phyloP scores from a whole-genome alignment of 805 yeast genomes.

The Candida khao-thaluensis region DNA sequence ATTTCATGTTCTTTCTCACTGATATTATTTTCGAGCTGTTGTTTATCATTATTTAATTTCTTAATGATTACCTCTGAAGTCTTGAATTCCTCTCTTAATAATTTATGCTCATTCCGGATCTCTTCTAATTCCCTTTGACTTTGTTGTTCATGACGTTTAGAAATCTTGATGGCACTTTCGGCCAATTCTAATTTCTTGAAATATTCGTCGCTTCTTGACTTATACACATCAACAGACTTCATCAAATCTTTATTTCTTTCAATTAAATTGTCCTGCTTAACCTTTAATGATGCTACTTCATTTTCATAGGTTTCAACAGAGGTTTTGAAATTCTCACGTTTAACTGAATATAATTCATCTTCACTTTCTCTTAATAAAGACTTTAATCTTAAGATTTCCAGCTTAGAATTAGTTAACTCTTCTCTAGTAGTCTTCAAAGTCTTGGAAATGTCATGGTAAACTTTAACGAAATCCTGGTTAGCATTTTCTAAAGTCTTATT shows the following conservation, averaged over 20 bases:
- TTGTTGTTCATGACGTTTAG: conserved; percentile 59
- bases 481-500: conserved; percentile 25
- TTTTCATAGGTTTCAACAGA: conserved; percentile 36
- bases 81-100: conserved; percentile 53
- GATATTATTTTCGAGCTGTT: conserved; percentile 53
- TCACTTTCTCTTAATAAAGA: conserved; percentile 42
- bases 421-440: conserved; percentile 45
- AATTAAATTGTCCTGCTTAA: conserved; percentile 56
- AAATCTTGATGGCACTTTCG: conserved; percentile 65
- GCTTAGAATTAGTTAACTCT: conserved; percentile 40
- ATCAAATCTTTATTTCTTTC: conserved; percentile 56
- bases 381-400: conserved; percentile 42
- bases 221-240: conserved; percentile 59
- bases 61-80: conserved; percentile 53
- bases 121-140: conserved; percentile 52
- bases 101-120: conserved; percentile 36
- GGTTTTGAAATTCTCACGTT: conserved; percentile 42
- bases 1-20: conserved; percentile 59
- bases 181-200: conserved; percentile 72
- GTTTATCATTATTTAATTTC: conserved; percentile 49
- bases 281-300: conserved; percentile 48
- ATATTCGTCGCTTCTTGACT: conserved; percentile 71
- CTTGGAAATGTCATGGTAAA: conserved; percentile 49
- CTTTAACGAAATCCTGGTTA: conserved; percentile 46
- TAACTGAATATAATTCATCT: conserved; percentile 41